A percentile compares a stretch with the other conserved stretches of the same genome.
Evolutionary conservation across 2,329 filamentous ascomycete species (phyloP).

Genomic region (Lachnellula cervina): DNA sequence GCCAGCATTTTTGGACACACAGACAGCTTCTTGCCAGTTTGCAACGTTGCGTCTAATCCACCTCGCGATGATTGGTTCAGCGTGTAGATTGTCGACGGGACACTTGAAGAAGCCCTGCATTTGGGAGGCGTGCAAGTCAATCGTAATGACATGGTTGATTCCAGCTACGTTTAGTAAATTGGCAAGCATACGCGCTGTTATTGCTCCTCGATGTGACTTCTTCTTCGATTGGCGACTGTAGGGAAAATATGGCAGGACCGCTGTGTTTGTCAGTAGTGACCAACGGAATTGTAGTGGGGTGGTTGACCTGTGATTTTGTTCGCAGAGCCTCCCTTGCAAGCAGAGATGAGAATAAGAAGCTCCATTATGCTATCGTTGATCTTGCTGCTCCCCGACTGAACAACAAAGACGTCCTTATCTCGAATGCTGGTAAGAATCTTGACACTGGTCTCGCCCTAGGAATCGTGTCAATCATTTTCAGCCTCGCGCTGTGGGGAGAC

Average conservation of each 20-base stretch:
- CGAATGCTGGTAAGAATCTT: constrained; percentile 72
- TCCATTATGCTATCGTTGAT: constrained; percentile 99
- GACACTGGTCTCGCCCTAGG: constrained; percentile 64
- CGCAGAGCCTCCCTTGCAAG: constrained; percentile 95
- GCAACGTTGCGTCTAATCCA: constrained; percentile 90
- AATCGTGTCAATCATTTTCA: constrained; percentile 26
- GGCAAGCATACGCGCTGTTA: constrained; percentile 94
- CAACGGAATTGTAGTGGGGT: not conserved
- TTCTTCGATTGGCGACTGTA: constrained; percentile 99
- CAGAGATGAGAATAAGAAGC: constrained; percentile 97
- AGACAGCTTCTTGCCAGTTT: constrained; percentile 85
- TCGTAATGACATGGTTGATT: constrained; percentile 94
- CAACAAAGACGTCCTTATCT: constrained; percentile 98
- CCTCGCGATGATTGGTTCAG: constrained; percentile 88
- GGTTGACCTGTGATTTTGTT: constrained; percentile 88
- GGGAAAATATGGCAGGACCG: constrained; percentile 92
- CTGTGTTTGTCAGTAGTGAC: constrained; percentile 40
- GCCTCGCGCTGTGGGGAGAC: constrained; percentile 23
- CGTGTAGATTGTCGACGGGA: constrained; percentile 94
- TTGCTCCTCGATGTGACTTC: constrained; percentile 93
- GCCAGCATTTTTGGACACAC: constrained; percentile 96
- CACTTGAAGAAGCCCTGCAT: constrained; percentile 99
- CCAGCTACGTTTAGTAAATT: constrained; percentile 91
- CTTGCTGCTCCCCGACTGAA: constrained; percentile 90
- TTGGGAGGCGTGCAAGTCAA: constrained; percentile 94